Percentiles rank a stretch among this genome's conserved stretches.
Conservation (phyloP, 768 basidiomycete genomes). For the Tylopilus plumbeoviolaceoides region DNA sequence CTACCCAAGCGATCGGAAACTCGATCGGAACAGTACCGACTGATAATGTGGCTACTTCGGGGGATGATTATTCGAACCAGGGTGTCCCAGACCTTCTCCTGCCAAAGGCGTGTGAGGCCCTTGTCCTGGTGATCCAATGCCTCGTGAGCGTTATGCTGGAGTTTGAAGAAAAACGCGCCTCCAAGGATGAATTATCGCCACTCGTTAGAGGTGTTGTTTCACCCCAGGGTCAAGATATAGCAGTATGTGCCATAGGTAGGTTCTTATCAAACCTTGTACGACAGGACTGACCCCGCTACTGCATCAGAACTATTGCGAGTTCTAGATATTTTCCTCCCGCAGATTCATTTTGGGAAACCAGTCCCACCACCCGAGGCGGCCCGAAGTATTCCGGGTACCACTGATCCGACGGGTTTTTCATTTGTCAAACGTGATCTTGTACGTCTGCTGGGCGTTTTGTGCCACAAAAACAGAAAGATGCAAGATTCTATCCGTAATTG, state of each 20-base stretch:
- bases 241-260: conserved; percentile 59
- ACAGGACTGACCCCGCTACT: conserved; percentile 1
- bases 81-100: conserved; percentile 62
- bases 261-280: neutral
- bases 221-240: conserved; percentile 40
- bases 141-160: conserved; percentile 58
- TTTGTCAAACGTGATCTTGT: conserved; percentile 89
- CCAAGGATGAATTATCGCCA: conserved; percentile 25
- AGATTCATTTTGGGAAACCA: conserved; percentile 75
- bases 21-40: conserved; percentile 35
- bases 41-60: conserved; percentile 5
- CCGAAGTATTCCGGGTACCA: conserved; percentile 20
- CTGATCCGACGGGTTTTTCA: conserved; percentile 59
- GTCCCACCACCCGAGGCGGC: conserved; percentile 26
- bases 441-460: conserved; percentile 78
- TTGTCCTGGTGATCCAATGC: conserved; percentile 76
- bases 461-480: conserved; percentile 55
- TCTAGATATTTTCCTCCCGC: conserved; percentile 80
- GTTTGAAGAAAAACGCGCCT: conserved; percentile 32
- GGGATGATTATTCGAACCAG: conserved; percentile 1
- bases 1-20: too few species aligned
- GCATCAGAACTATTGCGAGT: conserved; percentile 72
- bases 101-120: conserved; percentile 75
- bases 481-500: conserved; percentile 72
- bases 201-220: conserved; percentile 44